phyloP scores from a whole-genome alignment of 2,329 filamentous ascomycete genomes.

The Claviceps lovelessii region DNA sequence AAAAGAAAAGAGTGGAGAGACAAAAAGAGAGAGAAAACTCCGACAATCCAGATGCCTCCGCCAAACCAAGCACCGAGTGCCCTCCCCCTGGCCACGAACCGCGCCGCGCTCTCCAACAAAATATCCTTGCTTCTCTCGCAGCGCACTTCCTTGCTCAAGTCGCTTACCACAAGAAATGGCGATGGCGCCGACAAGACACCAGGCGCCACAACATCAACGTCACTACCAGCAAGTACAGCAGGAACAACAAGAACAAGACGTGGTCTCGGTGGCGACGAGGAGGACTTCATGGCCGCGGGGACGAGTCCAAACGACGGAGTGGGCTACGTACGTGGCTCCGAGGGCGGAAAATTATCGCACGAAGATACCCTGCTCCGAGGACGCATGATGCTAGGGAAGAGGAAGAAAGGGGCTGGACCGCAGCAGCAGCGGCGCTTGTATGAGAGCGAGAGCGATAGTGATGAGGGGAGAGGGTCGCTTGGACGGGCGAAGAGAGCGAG shows the following conservation, averaged over 20 bases:
- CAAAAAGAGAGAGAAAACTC: neutral
- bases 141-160: constrained; percentile 19
- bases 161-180: constrained; percentile 11
- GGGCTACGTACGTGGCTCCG: constrained; percentile 24
- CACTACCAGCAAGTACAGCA: neutral
- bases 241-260: constrained; percentile 6
- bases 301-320: constrained; percentile 23
- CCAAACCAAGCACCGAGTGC: neutral
- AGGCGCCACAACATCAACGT: neutral
- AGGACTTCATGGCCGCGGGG: neutral
- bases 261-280: constrained; percentile 4
- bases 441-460: constrained; percentile 22
- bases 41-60: neutral
- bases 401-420: constrained; percentile 3
- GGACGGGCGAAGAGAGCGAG: constrained; percentile 14
- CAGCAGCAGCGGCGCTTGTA: constrained; percentile 3
- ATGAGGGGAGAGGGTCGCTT: constrained; percentile 23
- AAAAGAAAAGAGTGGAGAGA: neutral
- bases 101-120: constrained; percentile 26
- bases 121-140: constrained; percentile 26
- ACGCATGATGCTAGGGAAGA: constrained; percentile 9
- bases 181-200: too few relatives aligned
- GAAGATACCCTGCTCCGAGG: neutral
- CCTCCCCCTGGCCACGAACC: constrained; percentile 24
- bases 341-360: constrained; percentile 11